Conservation (phyloP, 2,329 filamentous ascomycete species). For the Pyricularia pennisetigena region DNA sequence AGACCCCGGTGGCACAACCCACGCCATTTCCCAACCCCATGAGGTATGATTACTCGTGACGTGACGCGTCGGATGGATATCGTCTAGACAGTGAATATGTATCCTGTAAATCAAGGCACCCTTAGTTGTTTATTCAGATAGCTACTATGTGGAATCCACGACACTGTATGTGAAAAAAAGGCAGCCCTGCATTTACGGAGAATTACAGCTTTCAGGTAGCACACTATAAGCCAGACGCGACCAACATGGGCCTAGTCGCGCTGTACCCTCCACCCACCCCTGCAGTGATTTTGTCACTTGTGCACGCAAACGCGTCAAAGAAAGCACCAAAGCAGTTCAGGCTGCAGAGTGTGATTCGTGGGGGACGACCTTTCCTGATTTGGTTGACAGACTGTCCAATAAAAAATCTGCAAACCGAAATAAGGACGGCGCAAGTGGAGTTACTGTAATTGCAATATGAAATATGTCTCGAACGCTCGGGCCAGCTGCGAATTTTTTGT, state of each 20-base stretch:
- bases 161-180: too few relatives aligned
- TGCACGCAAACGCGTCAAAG: background rate
- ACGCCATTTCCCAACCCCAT: background rate
- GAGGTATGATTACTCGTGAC: background rate
- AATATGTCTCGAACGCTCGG: background rate
- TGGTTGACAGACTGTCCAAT: constrained; percentile 8
- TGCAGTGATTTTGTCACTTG: background rate
- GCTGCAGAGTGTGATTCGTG: background rate
- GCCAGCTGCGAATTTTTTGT: background rate
- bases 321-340: background rate
- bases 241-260: too few relatives aligned
- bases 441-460: background rate
- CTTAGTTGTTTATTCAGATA: too few relatives aligned
- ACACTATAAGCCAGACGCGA: background rate
- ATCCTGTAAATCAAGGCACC: too few relatives aligned
- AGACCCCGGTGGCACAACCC: too few relatives aligned
- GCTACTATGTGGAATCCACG: too few relatives aligned
- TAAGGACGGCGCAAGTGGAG: background rate
- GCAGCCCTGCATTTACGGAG: too few relatives aligned
- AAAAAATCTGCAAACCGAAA: constrained; percentile 5
- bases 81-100: too few relatives aligned
- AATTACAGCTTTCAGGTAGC: background rate
- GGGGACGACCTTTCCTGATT: background rate
- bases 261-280: background rate
- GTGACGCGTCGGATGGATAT: background rate